A percentile compares a stretch with the other conserved stretches of the same genome.
phyloP scores from a whole-genome alignment of 495 filamentous ascomycete genomes.

The Xylaria sp. region DNA sequence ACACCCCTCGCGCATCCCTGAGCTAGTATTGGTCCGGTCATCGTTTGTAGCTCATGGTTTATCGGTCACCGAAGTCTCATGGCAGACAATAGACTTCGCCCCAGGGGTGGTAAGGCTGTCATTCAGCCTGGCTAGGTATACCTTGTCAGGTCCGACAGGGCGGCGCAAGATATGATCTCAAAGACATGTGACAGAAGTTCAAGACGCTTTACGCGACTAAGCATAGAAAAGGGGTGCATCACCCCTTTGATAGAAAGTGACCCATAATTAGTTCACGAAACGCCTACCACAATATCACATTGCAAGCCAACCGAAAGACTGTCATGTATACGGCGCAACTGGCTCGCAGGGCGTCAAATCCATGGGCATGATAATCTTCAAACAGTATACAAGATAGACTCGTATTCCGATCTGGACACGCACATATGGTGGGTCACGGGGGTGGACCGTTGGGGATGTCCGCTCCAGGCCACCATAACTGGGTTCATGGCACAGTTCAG shows the following conservation, averaged over 20 bases:
- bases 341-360: not conserved
- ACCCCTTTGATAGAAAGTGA: not conserved
- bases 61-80: slow-evolving; percentile 54
- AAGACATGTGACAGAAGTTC: slow-evolving; percentile 20
- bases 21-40: slow-evolving; percentile 3
- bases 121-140: slow-evolving; percentile 36
- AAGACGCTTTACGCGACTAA: not conserved
- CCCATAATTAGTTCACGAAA: not conserved
- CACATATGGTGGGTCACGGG: slow-evolving; percentile 37
- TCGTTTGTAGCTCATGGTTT: slow-evolving; percentile 31
- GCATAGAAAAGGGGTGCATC: slow-evolving; percentile 1
- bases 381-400: slow-evolving; percentile 20
- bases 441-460: slow-evolving; percentile 46
- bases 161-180: slow-evolving; percentile 5
- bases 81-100: slow-evolving; percentile 47
- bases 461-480: slow-evolving; percentile 37
- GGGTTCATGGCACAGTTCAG: slow-evolving; percentile 33
- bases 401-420: slow-evolving; percentile 39
- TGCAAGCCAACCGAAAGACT: not conserved
- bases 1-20: slow-evolving; percentile 18
- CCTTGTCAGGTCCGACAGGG: slow-evolving; percentile 35
- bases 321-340: not conserved
- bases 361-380: slow-evolving; percentile 18
- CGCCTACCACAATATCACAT: slow-evolving; percentile 12
- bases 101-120: slow-evolving; percentile 44